Base-by-base conservation (phyloP, 2,329 filamentous ascomycete species). In the Ceratocystis eucalypticola region DNA sequence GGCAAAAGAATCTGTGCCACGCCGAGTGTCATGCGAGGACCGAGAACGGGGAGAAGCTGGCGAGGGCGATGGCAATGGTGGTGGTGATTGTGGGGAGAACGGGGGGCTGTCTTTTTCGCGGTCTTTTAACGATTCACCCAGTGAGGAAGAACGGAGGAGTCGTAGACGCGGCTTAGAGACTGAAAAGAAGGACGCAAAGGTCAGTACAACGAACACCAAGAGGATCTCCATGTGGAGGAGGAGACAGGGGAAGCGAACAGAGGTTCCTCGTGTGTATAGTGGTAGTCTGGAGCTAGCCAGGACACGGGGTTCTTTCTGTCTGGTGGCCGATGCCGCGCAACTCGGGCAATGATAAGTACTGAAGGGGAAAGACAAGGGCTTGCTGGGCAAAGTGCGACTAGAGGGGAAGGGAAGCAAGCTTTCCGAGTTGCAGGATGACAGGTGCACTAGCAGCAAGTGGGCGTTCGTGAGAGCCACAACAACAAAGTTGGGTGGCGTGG, bases 1-100 rank as follows among this genome's bases (percentile, higher is more conserved):
- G 66, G 70, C 68, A 50, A 70, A 68, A 65, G 71, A 69, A 72
- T 69, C 73, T 74, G 76, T 71, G 53, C 37, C 28, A 41, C 33
- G n/a, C 48, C 46, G 59, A 30, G n/a, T 53, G 10, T 62, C 37
- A 46, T 63, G 50, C 48, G 65, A 37, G 5, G 65, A 46, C 7
- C 45, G 55, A 33, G 65, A 44, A 41, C 25, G 28, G 20, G 59
- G 48, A 46, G n/a, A 53, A n/a, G 65, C 10, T 22, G n/a, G 57
- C 30, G 57, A 25, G 25, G 48, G 30, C 30, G 53, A 45, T 30
- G 50, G 41, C 53, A 33, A 28, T 57, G 57, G 22, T 57, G 61
- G 61, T 30, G 50, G n/a, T 12, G 22, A 6, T 28, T 50, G 15
- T 20, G 64, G 22, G n/a, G 50, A n/a, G 30, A 44, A n/a, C 10